Evolutionary conservation across 1,139 yeast genomes (phyloP).

Genomic region (Geotrichum australiense): DNA sequence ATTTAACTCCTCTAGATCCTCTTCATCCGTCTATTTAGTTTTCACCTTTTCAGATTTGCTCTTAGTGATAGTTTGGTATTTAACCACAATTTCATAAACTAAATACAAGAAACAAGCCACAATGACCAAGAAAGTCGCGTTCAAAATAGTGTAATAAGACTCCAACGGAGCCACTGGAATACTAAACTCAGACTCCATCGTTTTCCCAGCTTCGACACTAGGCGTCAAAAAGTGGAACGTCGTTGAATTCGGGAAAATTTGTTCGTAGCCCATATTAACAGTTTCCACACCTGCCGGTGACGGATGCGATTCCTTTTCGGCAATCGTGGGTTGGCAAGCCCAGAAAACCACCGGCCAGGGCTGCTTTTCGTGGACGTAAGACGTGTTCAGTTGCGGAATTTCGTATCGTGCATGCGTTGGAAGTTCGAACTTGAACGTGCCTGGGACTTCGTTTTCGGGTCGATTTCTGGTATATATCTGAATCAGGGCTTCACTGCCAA

Average conservation of each 20-base stretch:
- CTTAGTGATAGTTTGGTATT: conserved; percentile 2
- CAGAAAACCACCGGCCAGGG: conserved; percentile 41
- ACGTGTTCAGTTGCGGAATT: conserved; percentile 31
- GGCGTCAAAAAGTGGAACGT: conserved; percentile 34
- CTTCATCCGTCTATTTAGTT: background rate
- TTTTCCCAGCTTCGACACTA: conserved; percentile 20
- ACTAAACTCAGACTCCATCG: conserved; percentile 22
- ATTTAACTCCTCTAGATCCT: too few relatives aligned
- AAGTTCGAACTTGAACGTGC: conserved; percentile 32
- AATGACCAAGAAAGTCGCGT: conserved; percentile 31
- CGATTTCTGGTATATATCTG: conserved; percentile 29
- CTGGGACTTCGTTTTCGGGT: conserved; percentile 15
- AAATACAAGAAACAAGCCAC: conserved; percentile 33
- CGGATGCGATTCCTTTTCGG: conserved; percentile 15
- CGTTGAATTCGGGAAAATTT: conserved; percentile 42
- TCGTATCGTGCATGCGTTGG: conserved; percentile 47
- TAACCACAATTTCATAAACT: conserved; percentile 23
- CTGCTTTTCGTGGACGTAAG: conserved; percentile 23
- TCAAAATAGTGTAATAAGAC: conserved; percentile 30
- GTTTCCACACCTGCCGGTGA: conserved; percentile 35
- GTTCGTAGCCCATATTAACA: conserved; percentile 38
- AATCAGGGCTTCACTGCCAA: conserved; percentile 43
- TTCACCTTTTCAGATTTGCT: background rate
- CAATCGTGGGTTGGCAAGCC: conserved; percentile 40
- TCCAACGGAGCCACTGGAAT: conserved; percentile 37